A percentile compares a stretch with the other conserved stretches of the same genome.
These are phyloP conservation scores for Phyllosticta ampelicida DNA, from an alignment of 2,329 filamentous ascomycete genomes.

Conservation along the genomic window DNA sequence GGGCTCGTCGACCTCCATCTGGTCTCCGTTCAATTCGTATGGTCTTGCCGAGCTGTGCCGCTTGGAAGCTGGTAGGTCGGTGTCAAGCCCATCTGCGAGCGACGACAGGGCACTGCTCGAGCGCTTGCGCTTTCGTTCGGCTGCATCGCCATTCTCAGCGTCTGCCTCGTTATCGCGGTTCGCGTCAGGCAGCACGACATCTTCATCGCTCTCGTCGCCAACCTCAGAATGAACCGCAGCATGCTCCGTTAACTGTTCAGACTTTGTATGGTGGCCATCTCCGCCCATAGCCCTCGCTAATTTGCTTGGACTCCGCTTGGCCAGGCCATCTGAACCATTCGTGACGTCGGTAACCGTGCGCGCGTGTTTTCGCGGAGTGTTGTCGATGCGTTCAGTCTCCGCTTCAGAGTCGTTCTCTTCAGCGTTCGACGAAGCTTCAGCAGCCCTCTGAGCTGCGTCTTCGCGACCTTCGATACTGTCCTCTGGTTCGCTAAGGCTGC, in stretches of 20 bases:
- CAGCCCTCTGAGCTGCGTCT: constrained; percentile 16
- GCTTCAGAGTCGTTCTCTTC: constrained; percentile 68
- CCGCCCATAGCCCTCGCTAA: constrained; percentile 12
- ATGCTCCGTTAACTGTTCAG: background rate
- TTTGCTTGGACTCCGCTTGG: constrained; percentile 28
- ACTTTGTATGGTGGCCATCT: constrained; percentile 11
- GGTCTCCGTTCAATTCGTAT: constrained; percentile 19
- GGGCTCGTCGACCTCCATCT: constrained; percentile 19
- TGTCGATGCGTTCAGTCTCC: constrained; percentile 85
- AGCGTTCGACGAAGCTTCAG: background rate
- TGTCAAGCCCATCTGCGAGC: constrained; percentile 19
- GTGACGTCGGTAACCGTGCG: constrained; percentile 25
- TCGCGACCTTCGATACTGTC: constrained; percentile 58
- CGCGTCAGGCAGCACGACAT: background rate
- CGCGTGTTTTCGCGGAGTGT: constrained; percentile 61
- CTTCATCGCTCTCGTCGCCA: constrained; percentile 7
- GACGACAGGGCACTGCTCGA: constrained; percentile 30
- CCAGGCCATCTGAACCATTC: constrained; percentile 22
- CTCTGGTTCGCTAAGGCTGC: constrained; percentile 86
- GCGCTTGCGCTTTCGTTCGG: constrained; percentile 35
- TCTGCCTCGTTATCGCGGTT: background rate
- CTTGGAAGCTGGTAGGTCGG: constrained; percentile 28
- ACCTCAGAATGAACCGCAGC: background rate
- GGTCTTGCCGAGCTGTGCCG: constrained; percentile 21
- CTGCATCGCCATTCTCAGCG: constrained; percentile 1